Evolutionary conservation across 2,329 filamentous ascomycete genomes (phyloP).

Genomic region (Periconia digitata): DNA sequence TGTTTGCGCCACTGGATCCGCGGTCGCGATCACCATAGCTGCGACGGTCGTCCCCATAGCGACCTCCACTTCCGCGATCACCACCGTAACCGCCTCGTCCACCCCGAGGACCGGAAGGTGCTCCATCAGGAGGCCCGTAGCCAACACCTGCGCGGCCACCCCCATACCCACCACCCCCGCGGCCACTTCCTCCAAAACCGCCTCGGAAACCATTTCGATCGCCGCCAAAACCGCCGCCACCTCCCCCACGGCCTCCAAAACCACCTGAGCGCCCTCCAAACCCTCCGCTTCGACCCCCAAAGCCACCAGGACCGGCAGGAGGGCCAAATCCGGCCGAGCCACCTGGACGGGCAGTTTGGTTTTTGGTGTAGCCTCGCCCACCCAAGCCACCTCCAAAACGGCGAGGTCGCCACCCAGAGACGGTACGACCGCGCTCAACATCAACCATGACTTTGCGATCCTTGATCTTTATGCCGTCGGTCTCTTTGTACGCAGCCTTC

Average conservation of each 20-base stretch:
- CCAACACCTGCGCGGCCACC: slow-evolving; percentile 50
- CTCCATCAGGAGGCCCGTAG: slow-evolving; percentile 48
- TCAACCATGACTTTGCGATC: slow-evolving; percentile 91
- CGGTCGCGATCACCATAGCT: slow-evolving; percentile 27
- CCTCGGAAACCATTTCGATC: slow-evolving; percentile 49
- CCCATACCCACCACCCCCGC: slow-evolving; percentile 54
- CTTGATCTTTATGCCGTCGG: slow-evolving; percentile 88
- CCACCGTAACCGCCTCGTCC: slow-evolving; percentile 39
- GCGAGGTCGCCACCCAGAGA: slow-evolving; percentile 89
- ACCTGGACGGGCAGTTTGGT: slow-evolving; percentile 70
- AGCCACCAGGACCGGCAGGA: slow-evolving; percentile 45
- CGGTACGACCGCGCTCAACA: slow-evolving; percentile 92
- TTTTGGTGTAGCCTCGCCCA: slow-evolving; percentile 89
- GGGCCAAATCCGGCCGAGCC: slow-evolving; percentile 60
- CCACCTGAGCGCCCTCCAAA: slow-evolving; percentile 52
- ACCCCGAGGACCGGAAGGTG: slow-evolving; percentile 51
- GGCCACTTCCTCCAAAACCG: slow-evolving; percentile 53
- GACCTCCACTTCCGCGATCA: slow-evolving; percentile 35
- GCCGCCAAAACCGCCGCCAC: slow-evolving; percentile 51
- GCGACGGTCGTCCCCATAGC: slow-evolving; percentile 21
- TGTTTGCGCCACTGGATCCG: slow-evolving; percentile 72
- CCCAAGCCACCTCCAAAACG: slow-evolving; percentile 90
- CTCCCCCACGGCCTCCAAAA: slow-evolving; percentile 51
- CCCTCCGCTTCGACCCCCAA: slow-evolving; percentile 56
- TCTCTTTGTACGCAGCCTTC: slow-evolving; percentile 93